A percentile compares a stretch with the other conserved stretches of the same genome.
Conservation (phyloP, 768 basidiomycete species). For the Tylopilus subfusipes region DNA sequence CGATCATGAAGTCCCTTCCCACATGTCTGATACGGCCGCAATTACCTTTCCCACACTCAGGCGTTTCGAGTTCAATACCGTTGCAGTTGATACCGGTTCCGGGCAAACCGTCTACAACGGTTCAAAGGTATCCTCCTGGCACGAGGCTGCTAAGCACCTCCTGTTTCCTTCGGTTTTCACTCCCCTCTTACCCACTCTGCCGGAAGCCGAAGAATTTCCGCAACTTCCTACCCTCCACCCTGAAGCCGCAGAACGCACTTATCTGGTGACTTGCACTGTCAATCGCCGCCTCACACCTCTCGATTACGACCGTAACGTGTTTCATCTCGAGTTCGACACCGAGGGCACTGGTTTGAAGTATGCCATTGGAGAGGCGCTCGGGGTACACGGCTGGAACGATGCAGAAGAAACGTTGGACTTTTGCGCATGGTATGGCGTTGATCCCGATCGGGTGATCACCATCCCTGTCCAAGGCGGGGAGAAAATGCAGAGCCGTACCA, state of each 20-base stretch:
- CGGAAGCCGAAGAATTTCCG: constrained; percentile 41
- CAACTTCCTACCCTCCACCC: constrained; percentile 77
- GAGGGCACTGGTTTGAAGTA: constrained; percentile 91
- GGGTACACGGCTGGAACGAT: constrained; percentile 98
- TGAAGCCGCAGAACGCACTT: constrained; percentile 84
- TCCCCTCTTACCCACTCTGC: constrained; percentile 38
- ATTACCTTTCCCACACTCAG: constrained; percentile 40
- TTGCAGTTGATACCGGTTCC: constrained; percentile 59
- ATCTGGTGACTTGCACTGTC: constrained; percentile 88
- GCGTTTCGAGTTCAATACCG: constrained; percentile 69
- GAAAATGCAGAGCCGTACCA: constrained; percentile 86
- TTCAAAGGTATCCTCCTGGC: constrained; percentile 66
- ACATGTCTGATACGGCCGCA: constrained; percentile 4
- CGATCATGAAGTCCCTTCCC: constrained; percentile 2
- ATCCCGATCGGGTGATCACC: constrained; percentile 74
- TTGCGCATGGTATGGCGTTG: constrained; percentile 87
- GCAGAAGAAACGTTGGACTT: constrained; percentile 83
- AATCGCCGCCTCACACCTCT: constrained; percentile 91
- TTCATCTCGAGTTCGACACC: constrained; percentile 96
- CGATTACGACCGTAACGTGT: constrained; percentile 98
- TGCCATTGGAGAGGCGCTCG: constrained; percentile 93
- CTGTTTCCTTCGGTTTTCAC: constrained; percentile 82
- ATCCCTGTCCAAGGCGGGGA: constrained; percentile 68
- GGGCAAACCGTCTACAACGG: constrained; percentile 59
- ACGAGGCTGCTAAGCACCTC: constrained; percentile 83